These are phyloP conservation scores for Lentinula edodes DNA, from an alignment of 768 basidiomycete genomes.

Conservation along the genomic window DNA sequence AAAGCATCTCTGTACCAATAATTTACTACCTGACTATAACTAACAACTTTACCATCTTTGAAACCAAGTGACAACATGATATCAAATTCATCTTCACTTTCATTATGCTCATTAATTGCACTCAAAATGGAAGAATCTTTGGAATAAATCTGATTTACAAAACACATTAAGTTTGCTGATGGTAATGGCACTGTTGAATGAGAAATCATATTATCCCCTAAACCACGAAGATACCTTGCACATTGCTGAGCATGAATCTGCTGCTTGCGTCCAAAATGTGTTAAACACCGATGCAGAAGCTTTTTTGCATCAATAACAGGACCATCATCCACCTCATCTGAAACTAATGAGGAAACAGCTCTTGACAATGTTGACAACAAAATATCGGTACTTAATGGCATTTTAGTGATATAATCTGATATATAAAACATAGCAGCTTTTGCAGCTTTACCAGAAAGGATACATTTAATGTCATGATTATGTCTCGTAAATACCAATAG, in stretches of 20 bases:
- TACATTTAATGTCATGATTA: slow-evolving; percentile 29
- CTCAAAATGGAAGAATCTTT: not conserved
- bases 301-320: slow-evolving; percentile 12
- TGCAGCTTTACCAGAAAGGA: slow-evolving; percentile 25
- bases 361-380: slow-evolving; percentile 18
- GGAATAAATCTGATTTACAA: not conserved
- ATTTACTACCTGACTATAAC: slow-evolving; percentile 20
- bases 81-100: not conserved
- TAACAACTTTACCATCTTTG: slow-evolving; percentile 9
- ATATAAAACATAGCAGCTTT: slow-evolving; percentile 32
- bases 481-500: slow-evolving; percentile 27
- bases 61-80: not conserved
- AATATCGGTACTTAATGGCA: slow-evolving; percentile 20
- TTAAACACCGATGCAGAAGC: slow-evolving; percentile 25
- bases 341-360: slow-evolving; percentile 12
- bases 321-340: not conserved
- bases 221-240: slow-evolving; percentile 21
- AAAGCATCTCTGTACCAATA: slow-evolving; percentile 15
- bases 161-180: slow-evolving; percentile 11
- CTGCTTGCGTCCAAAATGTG: slow-evolving; percentile 20
- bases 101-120: not conserved
- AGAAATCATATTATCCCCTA: slow-evolving; percentile 19
- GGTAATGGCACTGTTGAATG: slow-evolving; percentile 23
- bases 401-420: slow-evolving; percentile 29
- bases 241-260: slow-evolving; percentile 31